Evolutionary conservation across 441 rosid species (phyloP).

Genomic region (Pelargonium australe): DNA sequence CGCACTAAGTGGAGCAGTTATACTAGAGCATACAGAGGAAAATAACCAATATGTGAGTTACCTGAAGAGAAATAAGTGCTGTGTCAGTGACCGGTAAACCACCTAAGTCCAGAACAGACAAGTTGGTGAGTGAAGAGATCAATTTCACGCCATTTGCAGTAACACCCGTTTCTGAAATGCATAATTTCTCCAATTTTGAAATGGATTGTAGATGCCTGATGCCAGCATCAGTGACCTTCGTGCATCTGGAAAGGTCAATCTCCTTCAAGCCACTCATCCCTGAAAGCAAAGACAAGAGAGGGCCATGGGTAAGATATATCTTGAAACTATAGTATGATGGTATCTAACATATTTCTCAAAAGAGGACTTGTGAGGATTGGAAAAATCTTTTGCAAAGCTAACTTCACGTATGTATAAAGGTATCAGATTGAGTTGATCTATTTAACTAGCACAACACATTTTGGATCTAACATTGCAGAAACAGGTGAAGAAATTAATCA

Average conservation of each 20-base stretch:
- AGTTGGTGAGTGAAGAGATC: conserved; percentile 53
- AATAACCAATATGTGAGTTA: conserved; percentile 17
- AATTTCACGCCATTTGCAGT: conserved; percentile 56
- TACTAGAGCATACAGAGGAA: background rate
- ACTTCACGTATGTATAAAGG: background rate
- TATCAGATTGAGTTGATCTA: background rate
- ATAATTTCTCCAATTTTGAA: conserved; percentile 50
- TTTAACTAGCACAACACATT: background rate
- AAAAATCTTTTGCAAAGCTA: background rate
- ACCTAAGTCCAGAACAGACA: conserved; percentile 69
- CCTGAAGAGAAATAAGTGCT: conserved; percentile 66
- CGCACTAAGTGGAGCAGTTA: background rate
- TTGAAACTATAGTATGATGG: background rate
- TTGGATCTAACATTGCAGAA: background rate
- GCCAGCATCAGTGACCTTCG: conserved; percentile 63
- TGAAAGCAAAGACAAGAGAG: conserved; percentile 22
- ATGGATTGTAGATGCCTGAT: conserved; percentile 60
- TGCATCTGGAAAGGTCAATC: conserved; percentile 75
- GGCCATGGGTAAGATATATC: conserved; percentile 1
- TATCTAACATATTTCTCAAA: background rate
- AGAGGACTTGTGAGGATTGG: background rate
- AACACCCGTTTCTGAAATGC: conserved; percentile 58
- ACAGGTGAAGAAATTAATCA: background rate
- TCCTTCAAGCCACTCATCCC: conserved; percentile 69
- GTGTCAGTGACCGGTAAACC: conserved; percentile 74